Conservation (phyloP, 495 filamentous ascomycete species). For the Darksidea phi region DNA sequence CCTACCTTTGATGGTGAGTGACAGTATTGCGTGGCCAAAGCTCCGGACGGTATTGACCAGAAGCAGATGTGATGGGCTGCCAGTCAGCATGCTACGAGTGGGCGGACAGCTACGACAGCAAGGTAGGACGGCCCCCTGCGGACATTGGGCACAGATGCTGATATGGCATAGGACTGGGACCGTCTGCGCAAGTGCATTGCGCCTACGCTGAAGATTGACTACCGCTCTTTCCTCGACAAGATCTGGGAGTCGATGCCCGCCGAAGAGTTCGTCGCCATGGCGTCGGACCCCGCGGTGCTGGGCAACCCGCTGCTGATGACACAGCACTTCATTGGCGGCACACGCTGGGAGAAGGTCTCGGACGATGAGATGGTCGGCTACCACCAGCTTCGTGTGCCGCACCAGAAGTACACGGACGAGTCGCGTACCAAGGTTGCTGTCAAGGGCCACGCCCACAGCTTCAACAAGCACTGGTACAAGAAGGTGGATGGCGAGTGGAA, state of each 20-base stretch:
- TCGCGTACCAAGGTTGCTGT: conserved; percentile 51
- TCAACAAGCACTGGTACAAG: conserved; percentile 69
- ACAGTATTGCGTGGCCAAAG: not conserved
- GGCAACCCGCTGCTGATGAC: conserved; percentile 70
- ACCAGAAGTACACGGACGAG: conserved; percentile 62
- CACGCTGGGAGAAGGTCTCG: conserved; percentile 67
- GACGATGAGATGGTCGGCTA: conserved; percentile 68
- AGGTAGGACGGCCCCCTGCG: conserved; percentile 34
- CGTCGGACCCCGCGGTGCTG: conserved; percentile 63
- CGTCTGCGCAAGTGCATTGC: conserved; percentile 70
- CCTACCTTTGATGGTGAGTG: conserved; percentile 35
- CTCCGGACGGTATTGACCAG: not conserved
- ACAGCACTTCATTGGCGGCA: conserved; percentile 74
- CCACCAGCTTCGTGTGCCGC: conserved; percentile 76
- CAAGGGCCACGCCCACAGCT: conserved; percentile 69
- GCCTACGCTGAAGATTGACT: conserved; percentile 69
- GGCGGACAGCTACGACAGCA: conserved; percentile 81
- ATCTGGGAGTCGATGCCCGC: conserved; percentile 71
- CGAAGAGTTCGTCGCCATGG: conserved; percentile 69
- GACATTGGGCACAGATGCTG: conserved; percentile 11
- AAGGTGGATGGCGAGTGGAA: conserved; percentile 80
- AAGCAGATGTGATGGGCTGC: conserved; percentile 43
- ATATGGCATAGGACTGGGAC: conserved; percentile 62
- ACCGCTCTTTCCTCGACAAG: conserved; percentile 70
- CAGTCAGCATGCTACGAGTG: conserved; percentile 59